phyloP scores from a whole-genome alignment of 345 rosid genomes.

The Populus tremula region DNA sequence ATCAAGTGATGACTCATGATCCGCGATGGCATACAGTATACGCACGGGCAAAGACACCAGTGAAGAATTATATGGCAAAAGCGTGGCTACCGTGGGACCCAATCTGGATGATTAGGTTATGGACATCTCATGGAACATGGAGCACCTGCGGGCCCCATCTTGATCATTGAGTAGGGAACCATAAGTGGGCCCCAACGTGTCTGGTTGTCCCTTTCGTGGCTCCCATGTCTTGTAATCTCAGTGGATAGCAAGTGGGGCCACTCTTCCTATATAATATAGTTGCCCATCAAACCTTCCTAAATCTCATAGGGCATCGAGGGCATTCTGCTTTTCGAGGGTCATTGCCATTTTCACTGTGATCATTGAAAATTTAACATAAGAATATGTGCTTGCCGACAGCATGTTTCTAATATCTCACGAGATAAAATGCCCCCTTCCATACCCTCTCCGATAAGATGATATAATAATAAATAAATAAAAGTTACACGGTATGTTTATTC shows the following conservation, averaged over 20 bases:
- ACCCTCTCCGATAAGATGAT: not conserved
- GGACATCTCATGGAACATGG: constrained; percentile 33
- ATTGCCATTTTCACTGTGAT: not conserved
- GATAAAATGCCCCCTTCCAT: not conserved
- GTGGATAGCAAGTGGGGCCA: constrained; percentile 34
- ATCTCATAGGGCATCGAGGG: not conserved
- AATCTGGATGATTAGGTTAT: constrained; percentile 20
- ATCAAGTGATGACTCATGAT: not conserved
- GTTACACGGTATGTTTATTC: too few species aligned
- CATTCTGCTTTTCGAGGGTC: not conserved
- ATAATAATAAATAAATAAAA: not conserved
- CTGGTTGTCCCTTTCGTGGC: constrained; percentile 38
- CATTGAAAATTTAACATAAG: not conserved
- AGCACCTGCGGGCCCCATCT: constrained; percentile 28
- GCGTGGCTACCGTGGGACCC: constrained; percentile 19
- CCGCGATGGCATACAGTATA: not conserved
- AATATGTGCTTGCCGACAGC: constrained; percentile 17
- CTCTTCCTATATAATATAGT: not conserved
- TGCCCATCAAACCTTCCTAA: not conserved
- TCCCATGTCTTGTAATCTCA: constrained; percentile 22
- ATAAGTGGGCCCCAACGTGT: constrained; percentile 42
- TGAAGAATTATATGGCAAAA: constrained; percentile 9
- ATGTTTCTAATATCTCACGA: not conserved
- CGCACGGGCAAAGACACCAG: not conserved
- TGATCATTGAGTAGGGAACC: constrained; percentile 63